phyloP scores from a whole-genome alignment of 148 eudicot genomes.

The Cornus florida region DNA sequence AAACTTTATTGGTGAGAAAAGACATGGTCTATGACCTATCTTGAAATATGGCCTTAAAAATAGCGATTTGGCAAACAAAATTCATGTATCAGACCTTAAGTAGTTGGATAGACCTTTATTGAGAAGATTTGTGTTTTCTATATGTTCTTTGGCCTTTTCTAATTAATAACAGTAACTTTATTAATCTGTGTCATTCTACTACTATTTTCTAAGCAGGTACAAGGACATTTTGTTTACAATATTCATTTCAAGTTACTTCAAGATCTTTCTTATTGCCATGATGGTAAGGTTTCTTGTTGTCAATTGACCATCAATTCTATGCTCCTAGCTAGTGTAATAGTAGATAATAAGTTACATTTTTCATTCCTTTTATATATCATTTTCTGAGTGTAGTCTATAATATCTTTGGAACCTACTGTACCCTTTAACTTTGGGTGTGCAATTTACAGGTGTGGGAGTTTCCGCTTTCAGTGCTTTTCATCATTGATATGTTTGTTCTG shows the following conservation, averaged over 20 bases:
- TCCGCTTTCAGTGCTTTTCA: slow-evolving; percentile 60
- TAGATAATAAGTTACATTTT: background rate
- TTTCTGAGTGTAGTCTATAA: background rate
- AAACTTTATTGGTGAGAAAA: too few species aligned
- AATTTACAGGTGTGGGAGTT: slow-evolving; percentile 68
- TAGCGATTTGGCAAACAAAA: too few species aligned
- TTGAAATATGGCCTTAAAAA: too few species aligned
- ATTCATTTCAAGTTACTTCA: slow-evolving; percentile 71
- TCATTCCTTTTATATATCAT: background rate
- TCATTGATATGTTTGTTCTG: slow-evolving; percentile 66
- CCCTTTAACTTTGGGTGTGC: background rate
- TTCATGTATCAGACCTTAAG: background rate
- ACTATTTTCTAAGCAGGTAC: slow-evolving; percentile 25
- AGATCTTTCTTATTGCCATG: slow-evolving; percentile 67
- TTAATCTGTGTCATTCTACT: too few species aligned
- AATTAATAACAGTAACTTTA: too few species aligned
- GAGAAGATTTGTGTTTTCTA: background rate
- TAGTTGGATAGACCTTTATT: background rate
- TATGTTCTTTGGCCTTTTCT: too few species aligned
- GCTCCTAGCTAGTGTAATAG: background rate
- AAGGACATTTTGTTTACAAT: slow-evolving; percentile 56
- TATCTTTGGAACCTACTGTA: background rate
- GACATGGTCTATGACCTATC: too few species aligned
- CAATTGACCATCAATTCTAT: background rate
- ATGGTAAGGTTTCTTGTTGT: slow-evolving; percentile 31